Evolutionary conservation across 129 eudicot genomes (phyloP), one percentile per base, ranked within the genome.

Genomic region (Gnaphalium uliginosum): DNA sequence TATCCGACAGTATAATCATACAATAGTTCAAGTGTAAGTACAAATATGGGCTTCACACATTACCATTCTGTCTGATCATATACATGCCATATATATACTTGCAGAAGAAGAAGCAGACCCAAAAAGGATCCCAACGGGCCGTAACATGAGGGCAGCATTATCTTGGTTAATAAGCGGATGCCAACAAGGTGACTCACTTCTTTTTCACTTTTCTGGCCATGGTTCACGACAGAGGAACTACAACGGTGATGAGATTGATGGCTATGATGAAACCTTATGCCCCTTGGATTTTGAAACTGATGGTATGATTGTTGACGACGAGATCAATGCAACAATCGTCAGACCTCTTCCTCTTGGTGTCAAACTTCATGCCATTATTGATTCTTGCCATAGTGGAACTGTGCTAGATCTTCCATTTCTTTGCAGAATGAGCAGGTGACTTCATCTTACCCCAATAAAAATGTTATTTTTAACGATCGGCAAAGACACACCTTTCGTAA

Each of bases 371-470:
- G 96, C 99, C n/a, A 87, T 95, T 33, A 86, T 95, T 33, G 99
- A 95, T 85, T 82, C 99, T 62, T 95, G 99, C 78, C 99, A 95
- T 65, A 95, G 99, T 72, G 99, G 99, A 9, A 95, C 99, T 37
- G 96, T 87, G 25, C 86, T 95, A 56, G 99, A 95, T 72, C 87
- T 95, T 41, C 96, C 97, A 27, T 89, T 69, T 61, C 97, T 90
- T 67, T 94, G 97, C 82, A 84, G 99, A 79, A 95, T 95, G 97
- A 80, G 46, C 83, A 91, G 96, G 99, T 95, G 19, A 30, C 58
- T 58, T 69, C 25, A 15, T 78, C 35, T 50, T 27, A 46, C 74
- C 3, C 74, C 39, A 14, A 15, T 48, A 48, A 0, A 48, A 69
- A 25, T 46, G 24, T 25, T 56, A 2, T 2, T 6, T 7, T 6